These are phyloP conservation scores for Hemisphaericaspora subhashii DNA, from an alignment of 1,139 yeast genomes.

Conservation along the genomic window DNA sequence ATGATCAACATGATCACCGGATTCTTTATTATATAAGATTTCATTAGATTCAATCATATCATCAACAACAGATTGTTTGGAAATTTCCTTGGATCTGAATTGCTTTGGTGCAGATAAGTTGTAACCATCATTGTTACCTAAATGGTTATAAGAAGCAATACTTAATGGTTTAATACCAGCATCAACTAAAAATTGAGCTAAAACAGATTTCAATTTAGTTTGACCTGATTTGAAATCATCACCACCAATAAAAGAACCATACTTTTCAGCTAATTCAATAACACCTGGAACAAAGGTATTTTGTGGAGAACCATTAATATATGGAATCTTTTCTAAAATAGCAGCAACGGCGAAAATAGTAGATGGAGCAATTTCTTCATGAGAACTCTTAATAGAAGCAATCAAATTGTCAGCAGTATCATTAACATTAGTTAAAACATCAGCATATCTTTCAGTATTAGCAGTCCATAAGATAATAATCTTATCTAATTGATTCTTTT, in stretches of 20 bases:
- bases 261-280: constrained; percentile 80
- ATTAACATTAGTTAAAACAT: constrained; percentile 73
- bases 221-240: constrained; percentile 98
- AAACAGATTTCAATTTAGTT: constrained; percentile 90
- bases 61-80: constrained; percentile 90
- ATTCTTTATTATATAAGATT: constrained; percentile 78
- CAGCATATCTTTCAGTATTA: constrained; percentile 92
- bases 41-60: constrained; percentile 91
- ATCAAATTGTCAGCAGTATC: constrained; percentile 84
- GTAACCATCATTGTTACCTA: constrained; percentile 96
- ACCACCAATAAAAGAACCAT: constrained; percentile 85
- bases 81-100: constrained; percentile 93
- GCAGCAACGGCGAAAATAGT: constrained; percentile 92
- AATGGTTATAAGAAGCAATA: constrained; percentile 92
- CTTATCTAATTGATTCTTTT: constrained; percentile 71
- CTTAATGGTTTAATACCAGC: constrained; percentile 96
- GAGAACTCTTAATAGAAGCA: constrained; percentile 72
- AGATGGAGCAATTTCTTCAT: constrained; percentile 85
- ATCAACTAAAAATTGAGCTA: constrained; percentile 93
- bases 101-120: constrained; percentile 90
- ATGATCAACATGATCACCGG: constrained; percentile 83
- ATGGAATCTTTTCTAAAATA: constrained; percentile 82
- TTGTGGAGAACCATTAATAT: constrained; percentile 96
- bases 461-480: constrained; percentile 96
- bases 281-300: constrained; percentile 97